These are phyloP conservation scores for Pleurotus ostreatus DNA, from an alignment of 768 basidiomycete species.

Conservation along the genomic window DNA sequence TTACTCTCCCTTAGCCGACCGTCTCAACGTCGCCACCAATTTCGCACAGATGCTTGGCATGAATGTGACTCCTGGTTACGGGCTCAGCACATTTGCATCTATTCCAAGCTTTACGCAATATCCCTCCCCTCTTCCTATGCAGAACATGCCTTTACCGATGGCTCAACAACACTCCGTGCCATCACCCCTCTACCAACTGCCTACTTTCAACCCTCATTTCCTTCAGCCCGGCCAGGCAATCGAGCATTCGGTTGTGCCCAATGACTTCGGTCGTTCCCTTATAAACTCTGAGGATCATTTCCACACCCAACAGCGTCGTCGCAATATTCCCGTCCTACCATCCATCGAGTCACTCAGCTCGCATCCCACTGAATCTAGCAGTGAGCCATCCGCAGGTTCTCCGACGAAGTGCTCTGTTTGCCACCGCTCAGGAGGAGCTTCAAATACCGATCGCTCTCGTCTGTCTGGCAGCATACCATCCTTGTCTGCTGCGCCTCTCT, in stretches of 20 bases:
- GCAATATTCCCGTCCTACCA: slow-evolving; percentile 10
- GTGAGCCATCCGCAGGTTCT: background rate
- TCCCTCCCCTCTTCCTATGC: background rate
- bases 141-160: background rate
- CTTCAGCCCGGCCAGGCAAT: background rate
- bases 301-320: slow-evolving; percentile 26
- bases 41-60: slow-evolving; percentile 1
- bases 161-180: background rate
- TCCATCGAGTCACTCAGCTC: slow-evolving; percentile 8
- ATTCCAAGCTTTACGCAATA: background rate
- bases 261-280: background rate
- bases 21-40: background rate
- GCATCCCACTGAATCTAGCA: background rate
- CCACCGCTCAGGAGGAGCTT: slow-evolving; percentile 8
- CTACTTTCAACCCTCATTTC: slow-evolving; percentile 2
- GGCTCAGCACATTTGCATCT: background rate
- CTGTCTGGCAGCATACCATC: slow-evolving; percentile 50
- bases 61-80: background rate
- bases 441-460: slow-evolving; percentile 38
- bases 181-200: background rate
- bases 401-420: slow-evolving; percentile 13
- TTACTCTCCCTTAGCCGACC: background rate
- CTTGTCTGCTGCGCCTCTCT: slow-evolving; percentile 22
- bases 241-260: background rate
- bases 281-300: slow-evolving; percentile 39